These are phyloP conservation scores for Nyssa sinensis DNA, from an alignment of 148 eudicot species.

Conservation along the genomic window DNA sequence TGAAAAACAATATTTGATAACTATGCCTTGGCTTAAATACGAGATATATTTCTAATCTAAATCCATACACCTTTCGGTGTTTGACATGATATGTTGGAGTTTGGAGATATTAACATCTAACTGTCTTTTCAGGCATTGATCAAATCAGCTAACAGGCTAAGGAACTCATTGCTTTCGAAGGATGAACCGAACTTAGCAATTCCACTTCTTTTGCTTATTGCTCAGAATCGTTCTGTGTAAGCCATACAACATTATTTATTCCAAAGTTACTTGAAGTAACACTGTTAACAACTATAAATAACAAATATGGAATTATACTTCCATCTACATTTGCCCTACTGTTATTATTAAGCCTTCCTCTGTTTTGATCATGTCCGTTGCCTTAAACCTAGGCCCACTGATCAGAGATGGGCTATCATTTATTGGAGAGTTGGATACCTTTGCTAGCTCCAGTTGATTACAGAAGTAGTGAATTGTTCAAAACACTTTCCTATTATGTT, in stretches of 20 bases:
- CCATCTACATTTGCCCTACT: neutral
- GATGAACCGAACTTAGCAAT: constrained; percentile 92
- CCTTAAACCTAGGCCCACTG: neutral
- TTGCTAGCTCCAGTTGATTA: neutral
- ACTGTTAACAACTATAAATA: neutral
- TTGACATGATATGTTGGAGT: neutral
- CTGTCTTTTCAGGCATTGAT: constrained; percentile 62
- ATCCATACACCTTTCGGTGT: neutral
- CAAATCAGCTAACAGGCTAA: constrained; percentile 88
- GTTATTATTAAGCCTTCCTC: neutral
- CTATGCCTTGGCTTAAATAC: neutral
- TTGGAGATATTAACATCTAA: constrained; percentile 3
- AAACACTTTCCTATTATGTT: neutral
- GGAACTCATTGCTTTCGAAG: constrained; percentile 87
- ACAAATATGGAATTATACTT: neutral
- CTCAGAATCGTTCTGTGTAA: constrained; percentile 96
- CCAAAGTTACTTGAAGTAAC: neutral
- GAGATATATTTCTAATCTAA: neutral
- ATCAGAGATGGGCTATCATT: neutral
- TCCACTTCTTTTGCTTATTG: constrained; percentile 90
- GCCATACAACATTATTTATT: constrained; percentile 19
- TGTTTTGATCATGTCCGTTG: neutral
- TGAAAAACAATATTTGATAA: neutral
- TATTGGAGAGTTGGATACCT: neutral
- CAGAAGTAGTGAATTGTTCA: neutral